Percentiles rank a stretch among this genome's conserved stretches.
Conservation (phyloP, 2,329 filamentous ascomycete species). For the Hymenoscyphus scutula region DNA sequence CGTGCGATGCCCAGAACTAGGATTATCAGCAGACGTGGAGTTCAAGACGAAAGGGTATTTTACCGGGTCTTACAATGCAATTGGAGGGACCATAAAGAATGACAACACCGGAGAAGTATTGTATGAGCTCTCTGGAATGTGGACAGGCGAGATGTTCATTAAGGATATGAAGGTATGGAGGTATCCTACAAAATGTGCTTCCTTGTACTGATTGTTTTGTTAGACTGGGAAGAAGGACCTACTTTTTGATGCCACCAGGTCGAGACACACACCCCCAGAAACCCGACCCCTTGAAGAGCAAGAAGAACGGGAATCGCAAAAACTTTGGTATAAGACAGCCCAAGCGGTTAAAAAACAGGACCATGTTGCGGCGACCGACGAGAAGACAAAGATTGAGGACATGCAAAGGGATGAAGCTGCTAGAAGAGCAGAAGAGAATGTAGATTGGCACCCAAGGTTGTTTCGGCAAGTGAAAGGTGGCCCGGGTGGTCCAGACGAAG, state of each 20-base stretch:
- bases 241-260: constrained; percentile 80
- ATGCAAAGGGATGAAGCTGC: constrained; percentile 86
- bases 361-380: constrained; percentile 85
- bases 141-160: constrained; percentile 93
- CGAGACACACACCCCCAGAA: constrained; percentile 71
- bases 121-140: constrained; percentile 89
- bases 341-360: constrained; percentile 80
- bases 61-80: constrained; percentile 92
- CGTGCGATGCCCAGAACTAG: constrained; percentile 84
- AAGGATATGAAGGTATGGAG: constrained; percentile 72
- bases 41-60: constrained; percentile 99
- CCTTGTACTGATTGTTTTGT: constrained; percentile 12
- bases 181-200: background rate
- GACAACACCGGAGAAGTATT: constrained; percentile 81
- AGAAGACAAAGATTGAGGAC: constrained; percentile 96
- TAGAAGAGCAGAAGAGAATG: constrained; percentile 69
- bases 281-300: constrained; percentile 82
- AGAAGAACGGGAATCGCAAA: constrained; percentile 84
- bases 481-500: constrained; percentile 69
- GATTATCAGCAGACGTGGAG: constrained; percentile 85
- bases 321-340: constrained; percentile 78
- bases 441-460: constrained; percentile 84
- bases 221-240: constrained; percentile 89
- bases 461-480: constrained; percentile 75
- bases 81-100: constrained; percentile 86